Conservation (phyloP, 345 rosid species). For the Murraya koenigii region DNA sequence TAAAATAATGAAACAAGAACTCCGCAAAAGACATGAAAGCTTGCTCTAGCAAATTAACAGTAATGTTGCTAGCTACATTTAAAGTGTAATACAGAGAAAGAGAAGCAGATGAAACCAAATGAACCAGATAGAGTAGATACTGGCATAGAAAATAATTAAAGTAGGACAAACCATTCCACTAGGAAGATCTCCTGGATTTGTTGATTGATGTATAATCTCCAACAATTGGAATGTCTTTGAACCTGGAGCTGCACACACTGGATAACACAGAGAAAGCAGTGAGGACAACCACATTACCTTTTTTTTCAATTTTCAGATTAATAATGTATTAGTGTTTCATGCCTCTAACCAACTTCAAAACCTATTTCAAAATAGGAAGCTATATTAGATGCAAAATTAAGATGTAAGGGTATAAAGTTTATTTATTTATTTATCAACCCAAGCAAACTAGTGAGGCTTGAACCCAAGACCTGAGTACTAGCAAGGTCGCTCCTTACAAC, state of each 20-base stretch:
- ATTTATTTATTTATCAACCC: no score
- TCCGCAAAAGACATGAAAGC: constrained; percentile 1
- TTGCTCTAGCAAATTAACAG: not conserved
- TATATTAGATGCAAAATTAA: not conserved
- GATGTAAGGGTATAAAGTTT: not conserved
- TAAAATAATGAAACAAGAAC: constrained; percentile 1
- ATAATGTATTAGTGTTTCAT: not conserved
- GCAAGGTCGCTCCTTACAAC: no score
- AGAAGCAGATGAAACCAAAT: not conserved
- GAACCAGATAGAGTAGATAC: not conserved
- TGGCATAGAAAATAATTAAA: not conserved
- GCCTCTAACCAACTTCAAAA: not conserved
- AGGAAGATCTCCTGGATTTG: constrained; percentile 64
- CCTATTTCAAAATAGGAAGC: not conserved
- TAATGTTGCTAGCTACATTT: constrained; percentile 1
- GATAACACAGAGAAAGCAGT: constrained; percentile 13
- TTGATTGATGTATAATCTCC: constrained; percentile 72
- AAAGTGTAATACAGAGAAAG: not conserved
- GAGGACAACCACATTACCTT: not conserved
- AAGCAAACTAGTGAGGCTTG: no score
- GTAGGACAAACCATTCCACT: constrained; percentile 67
- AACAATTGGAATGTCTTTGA: constrained; percentile 96
- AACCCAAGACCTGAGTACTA: no score
- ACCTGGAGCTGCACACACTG: constrained; percentile 99
- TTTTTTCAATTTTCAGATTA: not conserved